Evolutionary conservation across 2,329 filamentous ascomycete genomes (phyloP).

Genomic region (Monosporascus sp.): DNA sequence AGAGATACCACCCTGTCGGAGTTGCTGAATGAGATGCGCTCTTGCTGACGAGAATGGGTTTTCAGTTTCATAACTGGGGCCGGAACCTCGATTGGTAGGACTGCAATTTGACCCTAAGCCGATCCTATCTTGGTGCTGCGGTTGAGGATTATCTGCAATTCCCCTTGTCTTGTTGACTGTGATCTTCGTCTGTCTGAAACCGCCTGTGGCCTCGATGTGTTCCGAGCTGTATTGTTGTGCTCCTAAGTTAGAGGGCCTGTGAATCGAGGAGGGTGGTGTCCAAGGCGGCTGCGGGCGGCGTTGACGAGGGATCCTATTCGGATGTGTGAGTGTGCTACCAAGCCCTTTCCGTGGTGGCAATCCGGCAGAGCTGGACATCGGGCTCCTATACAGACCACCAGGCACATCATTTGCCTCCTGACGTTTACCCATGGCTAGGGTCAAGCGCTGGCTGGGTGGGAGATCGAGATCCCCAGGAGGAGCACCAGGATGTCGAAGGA

Average conservation of each 20-base stretch:
- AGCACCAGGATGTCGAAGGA: conserved; percentile 21
- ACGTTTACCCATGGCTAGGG: conserved; percentile 1
- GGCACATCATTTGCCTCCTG: conserved; percentile 6
- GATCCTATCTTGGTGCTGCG: not conserved
- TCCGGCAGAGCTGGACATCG: conserved; percentile 15
- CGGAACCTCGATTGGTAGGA: not conserved
- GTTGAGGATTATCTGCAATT: conserved; percentile 3
- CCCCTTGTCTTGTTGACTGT: conserved; percentile 12
- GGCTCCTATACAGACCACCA: conserved; percentile 19
- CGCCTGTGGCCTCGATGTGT: conserved; percentile 1
- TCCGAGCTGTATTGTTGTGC: not conserved
- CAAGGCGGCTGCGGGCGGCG: conserved; percentile 17
- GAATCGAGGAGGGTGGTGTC: conserved; percentile 24
- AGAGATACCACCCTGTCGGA: conserved; percentile 7
- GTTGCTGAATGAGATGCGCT: conserved; percentile 9
- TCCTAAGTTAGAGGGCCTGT: conserved; percentile 1
- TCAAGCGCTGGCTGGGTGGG: conserved; percentile 11
- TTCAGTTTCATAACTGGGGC: conserved; percentile 1
- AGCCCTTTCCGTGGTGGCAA: not conserved
- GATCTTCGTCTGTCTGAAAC: conserved; percentile 20
- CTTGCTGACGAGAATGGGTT: conserved; percentile 9
- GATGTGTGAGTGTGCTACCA: not conserved
- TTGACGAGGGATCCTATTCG: conserved; percentile 2
- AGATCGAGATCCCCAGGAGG: conserved; percentile 24
- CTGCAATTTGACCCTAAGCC: not conserved